These are phyloP conservation scores for Aegilops tauschii DNA, from an alignment of 176 grass and related monocot species.

Conservation along the genomic window DNA sequence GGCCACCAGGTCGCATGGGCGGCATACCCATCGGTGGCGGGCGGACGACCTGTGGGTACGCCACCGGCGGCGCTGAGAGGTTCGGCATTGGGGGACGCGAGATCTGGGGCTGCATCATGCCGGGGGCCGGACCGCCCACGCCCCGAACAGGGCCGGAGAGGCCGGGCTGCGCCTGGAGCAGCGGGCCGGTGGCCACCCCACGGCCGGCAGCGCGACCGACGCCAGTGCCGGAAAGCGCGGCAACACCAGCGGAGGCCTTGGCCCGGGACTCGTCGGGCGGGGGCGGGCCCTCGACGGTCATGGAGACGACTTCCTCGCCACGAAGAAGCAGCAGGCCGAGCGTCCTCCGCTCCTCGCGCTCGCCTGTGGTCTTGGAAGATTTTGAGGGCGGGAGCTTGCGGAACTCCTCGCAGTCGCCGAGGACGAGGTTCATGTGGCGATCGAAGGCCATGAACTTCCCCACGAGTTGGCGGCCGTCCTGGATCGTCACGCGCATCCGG, in stretches of 20 bases:
- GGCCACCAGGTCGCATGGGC: slow-evolving; percentile 39
- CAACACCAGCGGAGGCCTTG: slow-evolving; percentile 55
- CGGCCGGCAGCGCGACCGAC: slow-evolving; percentile 74
- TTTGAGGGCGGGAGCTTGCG: slow-evolving; percentile 86
- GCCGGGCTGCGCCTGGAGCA: slow-evolving; percentile 80
- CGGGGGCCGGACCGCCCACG: slow-evolving; percentile 73
- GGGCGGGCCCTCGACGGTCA: slow-evolving; percentile 95
- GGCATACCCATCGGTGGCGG: slow-evolving; percentile 42
- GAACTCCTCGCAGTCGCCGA: slow-evolving; percentile 99
- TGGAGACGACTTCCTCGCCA: slow-evolving; percentile 94
- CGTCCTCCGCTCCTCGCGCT: slow-evolving; percentile 88
- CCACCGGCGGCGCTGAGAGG: slow-evolving; percentile 66
- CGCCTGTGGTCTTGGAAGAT: slow-evolving; percentile 65
- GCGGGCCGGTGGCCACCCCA: slow-evolving; percentile 66
- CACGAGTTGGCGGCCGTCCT: slow-evolving; percentile 92
- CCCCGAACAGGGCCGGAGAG: slow-evolving; percentile 82
- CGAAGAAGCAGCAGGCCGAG: slow-evolving; percentile 96
- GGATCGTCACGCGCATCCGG: slow-evolving; percentile 98
- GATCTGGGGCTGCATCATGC: slow-evolving; percentile 98
- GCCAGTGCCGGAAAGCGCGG: slow-evolving; percentile 57
- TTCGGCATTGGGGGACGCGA: slow-evolving; percentile 79
- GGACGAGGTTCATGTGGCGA: slow-evolving; percentile 98
- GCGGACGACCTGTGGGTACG: slow-evolving; percentile 83
- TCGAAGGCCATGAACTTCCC: slow-evolving; percentile 99
- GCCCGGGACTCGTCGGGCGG: slow-evolving; percentile 91